phyloP scores from a whole-genome alignment of 2,329 filamentous ascomycete genomes.

The Exophiala aquamarina region DNA sequence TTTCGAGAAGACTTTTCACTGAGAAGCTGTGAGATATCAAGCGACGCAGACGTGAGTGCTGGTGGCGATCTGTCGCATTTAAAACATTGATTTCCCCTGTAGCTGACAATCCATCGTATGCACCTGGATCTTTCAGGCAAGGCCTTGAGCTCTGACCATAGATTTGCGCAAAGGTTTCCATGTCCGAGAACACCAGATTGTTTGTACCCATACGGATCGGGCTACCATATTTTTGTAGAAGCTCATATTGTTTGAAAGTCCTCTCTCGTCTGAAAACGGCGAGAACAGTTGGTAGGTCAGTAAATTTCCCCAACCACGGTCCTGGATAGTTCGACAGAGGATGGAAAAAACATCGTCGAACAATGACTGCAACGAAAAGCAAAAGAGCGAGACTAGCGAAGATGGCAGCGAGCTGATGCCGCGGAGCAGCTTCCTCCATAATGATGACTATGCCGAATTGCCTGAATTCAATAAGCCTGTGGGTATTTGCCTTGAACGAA shows the following conservation, averaged over 20 bases:
- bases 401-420: neutral
- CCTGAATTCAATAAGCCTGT: no score
- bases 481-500: no score
- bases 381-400: neutral
- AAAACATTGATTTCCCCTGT: slow-evolving; percentile 1
- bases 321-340: slow-evolving; percentile 5
- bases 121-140: slow-evolving; percentile 4
- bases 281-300: neutral
- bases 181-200: slow-evolving; percentile 4
- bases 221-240: slow-evolving; percentile 7
- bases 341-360: slow-evolving; percentile 4
- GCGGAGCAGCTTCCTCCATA: no score
- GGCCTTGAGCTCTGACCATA: slow-evolving; percentile 4
- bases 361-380: neutral
- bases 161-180: slow-evolving; percentile 1
- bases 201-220: slow-evolving; percentile 5
- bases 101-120: neutral
- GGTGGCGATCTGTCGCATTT: neutral
- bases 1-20: neutral
- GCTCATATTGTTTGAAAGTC: slow-evolving; percentile 4
- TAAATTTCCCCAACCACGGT: slow-evolving; percentile 3
- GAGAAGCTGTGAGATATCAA: slow-evolving; percentile 8
- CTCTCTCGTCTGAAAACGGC: slow-evolving; percentile 1
- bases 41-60: slow-evolving; percentile 5
- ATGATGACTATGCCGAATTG: no score